Conservation (phyloP, 192 early-diverging fungal genomes). For the Piromyces sp. region DNA sequence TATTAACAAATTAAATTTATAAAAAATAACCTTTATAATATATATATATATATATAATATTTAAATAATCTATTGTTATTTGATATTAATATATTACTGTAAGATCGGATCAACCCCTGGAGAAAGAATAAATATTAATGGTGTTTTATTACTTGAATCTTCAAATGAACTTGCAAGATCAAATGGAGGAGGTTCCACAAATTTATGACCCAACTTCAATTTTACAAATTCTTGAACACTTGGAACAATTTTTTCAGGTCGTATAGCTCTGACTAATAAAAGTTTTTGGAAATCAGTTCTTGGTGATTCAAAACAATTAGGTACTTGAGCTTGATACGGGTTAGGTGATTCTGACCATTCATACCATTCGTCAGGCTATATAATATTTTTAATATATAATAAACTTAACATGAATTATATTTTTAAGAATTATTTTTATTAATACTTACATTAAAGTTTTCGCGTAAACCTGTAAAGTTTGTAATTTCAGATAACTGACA, state of each 20-base stretch:
- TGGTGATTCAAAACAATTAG: conserved; percentile 19
- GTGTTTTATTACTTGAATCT: conserved; percentile 30
- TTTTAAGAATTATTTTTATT: too few relatives aligned
- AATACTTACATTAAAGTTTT: conserved; percentile 18
- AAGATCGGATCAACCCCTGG: conserved; percentile 49
- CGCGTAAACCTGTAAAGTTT: conserved; percentile 26
- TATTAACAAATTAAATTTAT: too few relatives aligned
- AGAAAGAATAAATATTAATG: conserved; percentile 42
- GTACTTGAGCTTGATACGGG: conserved; percentile 14
- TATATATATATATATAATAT: too few relatives aligned
- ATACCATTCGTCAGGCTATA: conserved; percentile 21
- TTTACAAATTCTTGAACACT: conserved; percentile 36
- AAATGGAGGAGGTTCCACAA: conserved; percentile 47
- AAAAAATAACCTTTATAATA: too few relatives aligned
- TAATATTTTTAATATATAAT: too few relatives aligned
- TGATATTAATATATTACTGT: too few relatives aligned
- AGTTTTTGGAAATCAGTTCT: conserved; percentile 33
- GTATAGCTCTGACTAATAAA: conserved; percentile 22
- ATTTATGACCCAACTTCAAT: conserved; percentile 42
- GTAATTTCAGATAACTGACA: conserved; percentile 24
- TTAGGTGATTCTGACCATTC: conserved; percentile 17
- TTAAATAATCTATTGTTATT: too few relatives aligned
- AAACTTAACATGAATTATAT: too few relatives aligned
- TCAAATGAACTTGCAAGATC: conserved; percentile 39
- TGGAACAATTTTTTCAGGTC: conserved; percentile 33